These are phyloP conservation scores for Chrysoporthe cubensis DNA, from an alignment of 2,329 filamentous ascomycete genomes.

Conservation along the genomic window DNA sequence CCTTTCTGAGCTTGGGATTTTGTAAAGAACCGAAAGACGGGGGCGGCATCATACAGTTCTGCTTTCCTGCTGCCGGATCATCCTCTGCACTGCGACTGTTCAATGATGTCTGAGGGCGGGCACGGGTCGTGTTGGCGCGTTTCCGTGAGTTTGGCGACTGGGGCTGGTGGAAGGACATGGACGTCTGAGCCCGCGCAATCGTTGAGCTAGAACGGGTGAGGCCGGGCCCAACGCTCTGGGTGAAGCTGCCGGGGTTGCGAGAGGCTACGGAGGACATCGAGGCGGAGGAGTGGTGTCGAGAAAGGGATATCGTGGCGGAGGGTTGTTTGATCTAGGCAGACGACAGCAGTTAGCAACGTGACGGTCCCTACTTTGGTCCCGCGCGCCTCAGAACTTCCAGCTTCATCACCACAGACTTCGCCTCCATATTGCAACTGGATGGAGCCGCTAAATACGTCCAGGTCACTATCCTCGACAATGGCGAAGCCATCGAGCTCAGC, in stretches of 20 bases:
- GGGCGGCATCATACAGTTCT: conserved; percentile 45
- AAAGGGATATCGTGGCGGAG: conserved; percentile 37
- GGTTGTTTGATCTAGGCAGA: conserved; percentile 43
- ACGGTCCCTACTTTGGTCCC: neutral
- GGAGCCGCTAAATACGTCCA: conserved; percentile 10
- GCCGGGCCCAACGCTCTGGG: conserved; percentile 60
- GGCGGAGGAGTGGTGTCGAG: conserved; percentile 45
- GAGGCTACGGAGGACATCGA: conserved; percentile 46
- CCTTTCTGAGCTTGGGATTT: conserved; percentile 34
- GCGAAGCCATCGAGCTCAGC: neutral
- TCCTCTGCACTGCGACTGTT: conserved; percentile 39
- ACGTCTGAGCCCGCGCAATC: conserved; percentile 54
- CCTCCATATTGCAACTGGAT: conserved; percentile 9
- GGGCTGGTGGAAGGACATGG: conserved; percentile 52
- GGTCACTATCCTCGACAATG: conserved; percentile 3
- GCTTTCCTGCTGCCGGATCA: conserved; percentile 33
- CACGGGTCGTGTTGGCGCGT: conserved; percentile 41
- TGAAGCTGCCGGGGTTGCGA: conserved; percentile 50
- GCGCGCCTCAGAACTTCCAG: neutral
- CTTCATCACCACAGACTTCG: conserved; percentile 16
- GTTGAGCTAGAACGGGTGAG: conserved; percentile 49
- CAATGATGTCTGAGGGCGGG: conserved; percentile 47
- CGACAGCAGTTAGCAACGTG: conserved; percentile 13
- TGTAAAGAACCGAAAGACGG: conserved; percentile 26
- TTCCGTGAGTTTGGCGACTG: conserved; percentile 53